Base-by-base conservation (phyloP, 2,329 filamentous ascomycete genomes). In the Cladosporium sp. region DNA sequence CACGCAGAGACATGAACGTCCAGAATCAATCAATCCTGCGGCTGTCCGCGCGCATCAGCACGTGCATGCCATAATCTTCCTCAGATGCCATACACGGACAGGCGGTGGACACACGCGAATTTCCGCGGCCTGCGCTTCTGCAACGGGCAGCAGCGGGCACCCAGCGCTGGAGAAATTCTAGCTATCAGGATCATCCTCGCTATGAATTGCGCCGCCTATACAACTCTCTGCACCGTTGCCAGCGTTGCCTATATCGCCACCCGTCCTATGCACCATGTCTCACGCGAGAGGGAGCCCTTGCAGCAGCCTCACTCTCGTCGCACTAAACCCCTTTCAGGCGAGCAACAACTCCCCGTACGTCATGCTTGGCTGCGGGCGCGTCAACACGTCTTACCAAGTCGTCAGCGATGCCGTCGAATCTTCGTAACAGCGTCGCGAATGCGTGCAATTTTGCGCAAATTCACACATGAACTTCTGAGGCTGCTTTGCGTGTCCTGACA, bases 141-240 rank as follows among this genome's bases (percentile, higher is more conserved):
- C 50, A 62, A 63, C 61, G 61, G 61, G 50, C 50, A 52, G 21
- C 50, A 31, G 50, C 40, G 16, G 52, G 29, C 37, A 44, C 18
- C 28, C 52, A 33, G 8, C 18, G 1, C 28, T 55, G 29, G n/a
- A 21, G 44, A 33, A 29, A 18, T 23, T 23, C 40, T 12, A 21
- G 11, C 33, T 56, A 63, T 63, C 61, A 56, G 61, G 61, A 63
- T 63, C 61, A 23, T 44, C 61, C 35, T 23, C 28, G 26, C 49
- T 63, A 46, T 56, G 50, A 63, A 63, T 63, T 63, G 61, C 61
- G 50, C 61, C 8, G 21, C 18, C 60, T 63, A 63, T 63, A 63
- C 23, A 46, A 56, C 61, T 16, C 14, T 63, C 61, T 63, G 50
- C 61, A 63, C 60, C 60, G 60, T 62, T 53, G 60, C 60, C 55